phyloP scores from a whole-genome alignment of 2,329 filamentous ascomycete species.

The Sporothrix pseudoabietina region DNA sequence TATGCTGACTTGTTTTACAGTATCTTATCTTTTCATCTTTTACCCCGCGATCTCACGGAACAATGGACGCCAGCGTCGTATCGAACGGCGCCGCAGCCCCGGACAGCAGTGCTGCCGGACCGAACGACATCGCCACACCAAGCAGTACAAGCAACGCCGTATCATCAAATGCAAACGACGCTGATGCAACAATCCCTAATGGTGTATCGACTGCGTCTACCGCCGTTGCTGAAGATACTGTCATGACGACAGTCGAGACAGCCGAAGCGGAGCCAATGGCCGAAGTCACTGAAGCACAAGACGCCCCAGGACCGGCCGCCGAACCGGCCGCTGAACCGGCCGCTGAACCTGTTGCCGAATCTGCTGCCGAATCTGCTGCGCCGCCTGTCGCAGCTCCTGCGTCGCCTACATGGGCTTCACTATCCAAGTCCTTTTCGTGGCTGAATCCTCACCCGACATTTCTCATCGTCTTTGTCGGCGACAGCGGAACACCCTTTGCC shows the following conservation, averaged over 20 bases:
- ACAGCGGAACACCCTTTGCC: slow-evolving; percentile 56
- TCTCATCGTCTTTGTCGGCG: slow-evolving; percentile 57
- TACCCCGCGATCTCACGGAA: not conserved
- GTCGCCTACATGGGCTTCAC: not conserved
- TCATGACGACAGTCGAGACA: not conserved
- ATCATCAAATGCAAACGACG: not conserved
- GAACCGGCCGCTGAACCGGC: not conserved
- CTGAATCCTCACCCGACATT: slow-evolving; percentile 54
- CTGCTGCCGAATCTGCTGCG: not conserved
- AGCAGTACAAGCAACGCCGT: not conserved
- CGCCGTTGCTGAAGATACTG: not conserved
- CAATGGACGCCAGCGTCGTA: not conserved
- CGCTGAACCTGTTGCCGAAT: not conserved
- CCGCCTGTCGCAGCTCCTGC: not conserved
- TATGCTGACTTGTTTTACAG: not conserved
- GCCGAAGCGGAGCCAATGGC: not conserved
- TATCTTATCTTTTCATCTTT: not conserved
- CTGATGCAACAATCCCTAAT: not conserved
- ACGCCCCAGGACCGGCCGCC: not conserved
- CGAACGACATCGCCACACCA: not conserved
- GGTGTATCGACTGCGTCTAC: not conserved
- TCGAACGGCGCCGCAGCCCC: not conserved
- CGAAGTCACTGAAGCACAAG: not conserved
- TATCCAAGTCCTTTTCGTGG: slow-evolving; percentile 38
- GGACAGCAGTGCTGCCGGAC: not conserved